These are phyloP conservation scores for Aureobasidium sp. DNA, from an alignment of 2,329 filamentous ascomycete species.

Conservation along the genomic window DNA sequence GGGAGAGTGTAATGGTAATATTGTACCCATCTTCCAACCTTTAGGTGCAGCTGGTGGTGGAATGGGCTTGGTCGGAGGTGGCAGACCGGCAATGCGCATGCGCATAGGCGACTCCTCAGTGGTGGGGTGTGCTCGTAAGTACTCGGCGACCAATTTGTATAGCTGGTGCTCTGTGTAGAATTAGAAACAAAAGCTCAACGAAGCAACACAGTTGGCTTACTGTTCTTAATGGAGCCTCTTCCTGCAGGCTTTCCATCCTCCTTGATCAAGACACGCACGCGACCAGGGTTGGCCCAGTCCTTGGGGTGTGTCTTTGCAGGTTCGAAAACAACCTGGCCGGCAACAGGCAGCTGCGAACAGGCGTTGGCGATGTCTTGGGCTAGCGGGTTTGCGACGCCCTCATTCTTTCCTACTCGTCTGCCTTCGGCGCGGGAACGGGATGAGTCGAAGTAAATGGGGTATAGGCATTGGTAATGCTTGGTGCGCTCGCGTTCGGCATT, in stretches of 20 bases:
- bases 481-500: constrained; percentile 50
- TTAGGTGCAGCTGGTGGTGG: constrained; percentile 63
- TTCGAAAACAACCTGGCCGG: constrained; percentile 72
- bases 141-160: constrained; percentile 69
- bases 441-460: constrained; percentile 91
- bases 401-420: constrained; percentile 63
- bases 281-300: constrained; percentile 94
- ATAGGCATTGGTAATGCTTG: constrained; percentile 79
- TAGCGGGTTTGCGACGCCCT: constrained; percentile 77
- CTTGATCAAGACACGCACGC: constrained; percentile 72
- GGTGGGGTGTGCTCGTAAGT: constrained; percentile 72
- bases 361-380: constrained; percentile 85
- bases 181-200: not conserved
- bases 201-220: constrained; percentile 35
- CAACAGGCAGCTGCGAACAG: constrained; percentile 56
- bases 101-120: constrained; percentile 63
- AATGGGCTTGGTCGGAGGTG: constrained; percentile 52
- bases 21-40: constrained; percentile 82
- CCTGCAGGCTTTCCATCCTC: constrained; percentile 49
- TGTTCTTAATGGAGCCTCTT: constrained; percentile 53
- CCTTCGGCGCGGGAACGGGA: constrained; percentile 68
- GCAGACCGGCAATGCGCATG: constrained; percentile 66
- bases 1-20: constrained; percentile 80
- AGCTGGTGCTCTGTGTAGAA: constrained; percentile 68
- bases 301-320: constrained; percentile 88